A percentile compares a stretch with the other conserved stretches of the same genome.
Evolutionary conservation across 2,329 filamentous ascomycete genomes (phyloP).

Genomic region (Cercospora sp.): DNA sequence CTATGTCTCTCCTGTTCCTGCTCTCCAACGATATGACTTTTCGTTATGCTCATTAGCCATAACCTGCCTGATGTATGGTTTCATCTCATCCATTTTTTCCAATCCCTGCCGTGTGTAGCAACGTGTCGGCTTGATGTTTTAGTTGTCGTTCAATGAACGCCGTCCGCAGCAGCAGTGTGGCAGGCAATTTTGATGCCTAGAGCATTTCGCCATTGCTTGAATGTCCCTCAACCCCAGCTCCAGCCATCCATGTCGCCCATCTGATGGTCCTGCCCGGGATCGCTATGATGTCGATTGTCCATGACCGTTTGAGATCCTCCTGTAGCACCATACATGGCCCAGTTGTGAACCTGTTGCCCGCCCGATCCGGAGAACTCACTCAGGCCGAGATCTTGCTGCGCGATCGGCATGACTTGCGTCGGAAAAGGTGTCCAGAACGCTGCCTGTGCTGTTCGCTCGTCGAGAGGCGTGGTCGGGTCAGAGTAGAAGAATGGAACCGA

Average conservation of each 20-base stretch:
- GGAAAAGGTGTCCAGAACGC: constrained; percentile 45
- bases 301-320: constrained; percentile 1
- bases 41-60: not conserved
- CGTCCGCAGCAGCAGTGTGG: not conserved
- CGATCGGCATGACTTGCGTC: constrained; percentile 41
- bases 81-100: not conserved
- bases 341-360: constrained; percentile 15
- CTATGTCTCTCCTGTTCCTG: not conserved
- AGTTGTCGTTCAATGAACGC: not conserved
- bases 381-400: constrained; percentile 19
- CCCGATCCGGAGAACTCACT: constrained; percentile 25
- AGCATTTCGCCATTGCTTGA: not conserved
- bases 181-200: not conserved
- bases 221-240: constrained; percentile 19
- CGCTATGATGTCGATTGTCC: constrained; percentile 17
- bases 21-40: not conserved
- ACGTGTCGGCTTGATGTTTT: not conserved
- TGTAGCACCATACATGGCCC: not conserved
- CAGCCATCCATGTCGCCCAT: constrained; percentile 27
- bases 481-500: constrained; percentile 34
- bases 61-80: not conserved
- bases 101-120: not conserved
- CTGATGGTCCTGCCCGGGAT: constrained; percentile 24
- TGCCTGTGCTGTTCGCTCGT: constrained; percentile 27
- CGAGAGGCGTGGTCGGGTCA: constrained; percentile 28